phyloP scores from a whole-genome alignment of 1,284 basidiomycete species.

The Cryptococcus maquisensis region DNA sequence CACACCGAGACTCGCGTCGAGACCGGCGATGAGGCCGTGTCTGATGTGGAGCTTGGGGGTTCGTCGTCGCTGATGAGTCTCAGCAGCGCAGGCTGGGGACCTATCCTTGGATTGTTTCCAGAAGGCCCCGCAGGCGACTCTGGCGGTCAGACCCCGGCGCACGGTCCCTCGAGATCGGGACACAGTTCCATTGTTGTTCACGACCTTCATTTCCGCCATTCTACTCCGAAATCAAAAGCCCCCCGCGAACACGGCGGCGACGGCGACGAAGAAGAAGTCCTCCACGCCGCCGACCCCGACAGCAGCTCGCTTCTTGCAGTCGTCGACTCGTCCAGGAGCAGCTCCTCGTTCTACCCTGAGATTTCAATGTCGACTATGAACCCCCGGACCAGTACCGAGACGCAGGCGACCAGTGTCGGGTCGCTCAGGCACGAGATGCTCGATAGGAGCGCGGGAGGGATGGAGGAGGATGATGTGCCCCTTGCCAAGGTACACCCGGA shows the following conservation, averaged over 20 bases:
- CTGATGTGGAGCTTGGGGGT: conserved; percentile 1
- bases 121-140: conserved; percentile 3
- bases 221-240: too few relatives aligned
- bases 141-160: too few relatives aligned
- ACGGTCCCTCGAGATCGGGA: neutral
- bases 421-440: neutral
- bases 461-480: neutral
- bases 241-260: too few relatives aligned
- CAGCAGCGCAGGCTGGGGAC: conserved; percentile 33
- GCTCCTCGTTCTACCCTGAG: neutral
- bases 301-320: neutral
- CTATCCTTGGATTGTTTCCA: conserved; percentile 31
- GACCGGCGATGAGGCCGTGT: neutral
- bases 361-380: neutral
- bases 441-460: neutral
- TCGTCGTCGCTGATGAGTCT: neutral
- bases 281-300: too few relatives aligned
- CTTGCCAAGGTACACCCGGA: neutral
- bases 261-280: too few relatives aligned
- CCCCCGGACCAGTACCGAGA: neutral
- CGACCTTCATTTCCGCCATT: too few relatives aligned
- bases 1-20: conserved; percentile 1
- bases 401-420: neutral
- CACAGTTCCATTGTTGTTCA: too few relatives aligned
- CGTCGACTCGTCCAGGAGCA: neutral